A percentile compares a stretch with the other conserved stretches of the same genome.
phyloP scores from a whole-genome alignment of 192 early-diverging fungal genomes.

The Thoreauomyces humboldtii region DNA sequence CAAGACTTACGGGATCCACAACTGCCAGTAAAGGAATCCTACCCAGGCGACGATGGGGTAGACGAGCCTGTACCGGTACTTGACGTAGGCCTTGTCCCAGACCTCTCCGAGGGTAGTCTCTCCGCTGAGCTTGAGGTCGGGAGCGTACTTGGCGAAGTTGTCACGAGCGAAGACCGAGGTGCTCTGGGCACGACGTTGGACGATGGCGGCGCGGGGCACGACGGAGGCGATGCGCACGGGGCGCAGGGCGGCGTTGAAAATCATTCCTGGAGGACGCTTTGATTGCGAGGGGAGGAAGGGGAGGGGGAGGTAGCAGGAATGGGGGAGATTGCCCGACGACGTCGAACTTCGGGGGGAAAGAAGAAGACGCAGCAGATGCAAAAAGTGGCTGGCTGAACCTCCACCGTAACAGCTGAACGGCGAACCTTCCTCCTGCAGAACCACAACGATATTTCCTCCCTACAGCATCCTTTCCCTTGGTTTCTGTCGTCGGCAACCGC shows the following conservation, averaged over 20 bases:
- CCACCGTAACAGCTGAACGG: too few species aligned
- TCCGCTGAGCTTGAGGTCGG: conserved; percentile 30
- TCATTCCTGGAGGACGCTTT: not conserved
- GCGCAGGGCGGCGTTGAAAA: conserved; percentile 27
- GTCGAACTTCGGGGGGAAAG: too few species aligned
- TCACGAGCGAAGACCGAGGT: conserved; percentile 33
- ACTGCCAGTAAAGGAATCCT: conserved; percentile 42
- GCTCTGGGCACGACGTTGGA: conserved; percentile 21
- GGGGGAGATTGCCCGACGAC: too few species aligned
- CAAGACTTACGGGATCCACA: conserved; percentile 50
- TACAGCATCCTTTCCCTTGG: too few species aligned
- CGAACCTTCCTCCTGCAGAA: too few species aligned
- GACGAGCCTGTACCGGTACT: conserved; percentile 44
- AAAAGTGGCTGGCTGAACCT: too few species aligned
- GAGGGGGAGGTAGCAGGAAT: too few species aligned
- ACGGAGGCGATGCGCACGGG: conserved; percentile 9
- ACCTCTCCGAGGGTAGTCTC: conserved; percentile 50
- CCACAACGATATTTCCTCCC: too few species aligned
- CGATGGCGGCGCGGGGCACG: not conserved
- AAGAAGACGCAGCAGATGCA: too few species aligned
- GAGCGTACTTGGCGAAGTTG: conserved; percentile 39
- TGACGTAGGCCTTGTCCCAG: conserved; percentile 41
- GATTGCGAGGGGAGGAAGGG: too few species aligned
- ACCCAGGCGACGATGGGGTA: conserved; percentile 48
- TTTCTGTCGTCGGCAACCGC: too few species aligned